These are phyloP conservation scores for Lotmaria passim DNA, from an alignment of 208 protist species.

Conservation along the genomic window DNA sequence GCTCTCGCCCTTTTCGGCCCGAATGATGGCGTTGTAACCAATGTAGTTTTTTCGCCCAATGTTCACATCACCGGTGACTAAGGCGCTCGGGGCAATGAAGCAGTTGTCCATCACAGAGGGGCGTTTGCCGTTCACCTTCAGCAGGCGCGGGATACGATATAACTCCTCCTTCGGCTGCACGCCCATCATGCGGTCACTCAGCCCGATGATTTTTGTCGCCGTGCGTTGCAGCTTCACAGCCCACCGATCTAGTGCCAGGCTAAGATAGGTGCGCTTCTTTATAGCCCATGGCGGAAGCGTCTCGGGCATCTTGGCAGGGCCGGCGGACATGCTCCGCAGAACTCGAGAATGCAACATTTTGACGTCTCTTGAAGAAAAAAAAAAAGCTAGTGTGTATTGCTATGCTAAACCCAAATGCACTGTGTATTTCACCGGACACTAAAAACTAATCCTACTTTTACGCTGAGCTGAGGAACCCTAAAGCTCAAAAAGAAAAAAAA, in stretches of 20 bases:
- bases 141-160: conserved; percentile 78
- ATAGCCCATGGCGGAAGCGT: conserved; percentile 79
- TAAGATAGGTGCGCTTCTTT: conserved; percentile 55
- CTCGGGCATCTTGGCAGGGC: conserved; percentile 40
- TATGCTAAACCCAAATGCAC: too few species aligned
- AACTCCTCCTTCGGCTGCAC: conserved; percentile 81
- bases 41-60: conserved; percentile 91
- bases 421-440: too few species aligned
- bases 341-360: conserved; percentile 49
- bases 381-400: conserved; percentile 12
- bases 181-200: conserved; percentile 76
- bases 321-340: conserved; percentile 28
- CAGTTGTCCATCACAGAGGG: conserved; percentile 90
- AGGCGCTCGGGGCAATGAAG: conserved; percentile 86
- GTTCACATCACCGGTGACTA: conserved; percentile 85
- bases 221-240: conserved; percentile 43
- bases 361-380: conserved; percentile 5
- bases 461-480: too few species aligned
- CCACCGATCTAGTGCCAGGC: conserved; percentile 45
- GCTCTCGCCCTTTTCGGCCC: conserved; percentile 78
- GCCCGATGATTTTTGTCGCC: conserved; percentile 50
- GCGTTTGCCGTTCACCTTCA: conserved; percentile 72
- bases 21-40: conserved; percentile 89
- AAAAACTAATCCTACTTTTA: too few species aligned
- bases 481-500: too few species aligned